Conservation (phyloP, 2,329 filamentous ascomycete species). For the Raffaelea arxii region DNA sequence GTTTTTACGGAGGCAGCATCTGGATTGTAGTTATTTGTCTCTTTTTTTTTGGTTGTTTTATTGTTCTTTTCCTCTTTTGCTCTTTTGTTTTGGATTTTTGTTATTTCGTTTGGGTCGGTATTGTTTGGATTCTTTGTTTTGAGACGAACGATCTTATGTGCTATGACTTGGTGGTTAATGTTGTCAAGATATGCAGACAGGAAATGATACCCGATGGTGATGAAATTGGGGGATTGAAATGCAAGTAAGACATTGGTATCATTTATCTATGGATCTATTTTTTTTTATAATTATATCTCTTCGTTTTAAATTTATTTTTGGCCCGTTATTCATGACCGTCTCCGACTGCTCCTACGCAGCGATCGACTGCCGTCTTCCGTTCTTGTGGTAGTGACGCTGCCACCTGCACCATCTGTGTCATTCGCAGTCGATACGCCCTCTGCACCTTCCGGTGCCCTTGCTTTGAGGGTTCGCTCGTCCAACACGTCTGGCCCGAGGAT, state of each 20-base stretch:
- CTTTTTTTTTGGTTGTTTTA: background rate
- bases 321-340: background rate
- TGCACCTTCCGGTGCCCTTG: background rate
- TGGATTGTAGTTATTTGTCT: constrained; percentile 13
- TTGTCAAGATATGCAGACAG: no score
- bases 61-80: background rate
- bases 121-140: no score
- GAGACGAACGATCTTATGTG: no score
- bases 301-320: background rate
- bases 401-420: no score
- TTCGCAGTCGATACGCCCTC: no score
- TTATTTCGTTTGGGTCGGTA: background rate
- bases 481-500: constrained; percentile 25
- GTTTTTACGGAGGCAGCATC: constrained; percentile 48
- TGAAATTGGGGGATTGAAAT: no score
- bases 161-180: no score
- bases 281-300: background rate
- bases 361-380: no score
- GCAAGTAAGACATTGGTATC: no score
- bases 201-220: no score
- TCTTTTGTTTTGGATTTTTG: background rate
- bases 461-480: background rate
- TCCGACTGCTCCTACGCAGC: background rate
- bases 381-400: background rate
- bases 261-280: no score